phyloP scores from a whole-genome alignment of 768 basidiomycete genomes.

The Kwoniella botswanensis region DNA sequence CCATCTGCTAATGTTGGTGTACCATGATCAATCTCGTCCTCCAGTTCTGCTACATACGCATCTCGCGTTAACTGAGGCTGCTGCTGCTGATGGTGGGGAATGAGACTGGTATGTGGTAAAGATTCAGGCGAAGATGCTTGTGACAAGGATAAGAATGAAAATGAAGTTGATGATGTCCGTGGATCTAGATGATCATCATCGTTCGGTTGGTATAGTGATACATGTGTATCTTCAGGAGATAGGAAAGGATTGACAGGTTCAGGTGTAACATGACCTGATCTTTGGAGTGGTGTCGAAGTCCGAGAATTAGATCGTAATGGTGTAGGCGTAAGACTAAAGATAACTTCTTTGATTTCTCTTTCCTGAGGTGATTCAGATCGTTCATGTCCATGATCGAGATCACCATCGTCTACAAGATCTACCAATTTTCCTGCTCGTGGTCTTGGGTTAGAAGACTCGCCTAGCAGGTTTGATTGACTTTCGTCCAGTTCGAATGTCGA shows the following conservation, averaged over 20 bases:
- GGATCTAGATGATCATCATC: not conserved
- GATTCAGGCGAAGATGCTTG: constrained; percentile 34
- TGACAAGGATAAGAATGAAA: constrained; percentile 40
- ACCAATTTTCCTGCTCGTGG: constrained; percentile 2
- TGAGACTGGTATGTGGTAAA: not conserved
- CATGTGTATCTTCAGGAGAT: constrained; percentile 6
- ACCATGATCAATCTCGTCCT: not conserved
- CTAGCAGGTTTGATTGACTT: not conserved
- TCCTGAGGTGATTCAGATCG: constrained; percentile 25
- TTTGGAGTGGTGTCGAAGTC: constrained; percentile 9
- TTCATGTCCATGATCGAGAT: not conserved
- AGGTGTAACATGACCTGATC: not conserved
- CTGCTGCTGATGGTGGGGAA: not conserved
- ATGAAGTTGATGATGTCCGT: constrained; percentile 29
- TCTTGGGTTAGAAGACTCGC: constrained; percentile 3
- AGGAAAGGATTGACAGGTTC: constrained; percentile 17
- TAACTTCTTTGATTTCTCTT: constrained; percentile 38
- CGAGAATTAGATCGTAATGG: constrained; percentile 1
- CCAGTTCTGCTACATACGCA: not conserved
- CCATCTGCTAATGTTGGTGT: not conserved
- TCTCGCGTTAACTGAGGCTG: not conserved
- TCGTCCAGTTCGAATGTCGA: constrained; percentile 21
- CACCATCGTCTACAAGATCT: constrained; percentile 1
- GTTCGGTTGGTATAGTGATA: not conserved
- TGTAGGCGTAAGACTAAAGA: constrained; percentile 28